Base-by-base conservation (phyloP, 768 basidiomycete species). In the Pleurotus tuoliensis region DNA sequence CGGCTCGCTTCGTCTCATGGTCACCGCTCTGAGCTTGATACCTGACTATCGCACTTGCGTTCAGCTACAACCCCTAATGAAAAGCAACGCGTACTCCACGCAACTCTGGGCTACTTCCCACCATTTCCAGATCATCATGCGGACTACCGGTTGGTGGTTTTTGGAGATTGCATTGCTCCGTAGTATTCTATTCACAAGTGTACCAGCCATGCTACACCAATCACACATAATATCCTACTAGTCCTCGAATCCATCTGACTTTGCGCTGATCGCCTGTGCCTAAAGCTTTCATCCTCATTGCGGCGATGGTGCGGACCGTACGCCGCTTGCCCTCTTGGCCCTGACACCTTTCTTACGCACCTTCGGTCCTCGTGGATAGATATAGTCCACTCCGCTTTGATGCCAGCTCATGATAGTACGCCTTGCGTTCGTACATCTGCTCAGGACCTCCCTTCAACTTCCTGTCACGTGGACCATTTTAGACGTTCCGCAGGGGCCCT, bases 281-380 rank as follows among this genome's bases (percentile, higher is more conserved):
- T 24, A 9, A 47, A 20, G 16, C 13, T 20, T 20, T 47, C 46
- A 3, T 47, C 46, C 46, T 25, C 24, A 7, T 24, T 50, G 48
- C 48, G 30, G 48, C 30, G n/a, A n/a, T 50, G 48, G 48, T 50
- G 15, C 48, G 48, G 48, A 30, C 48, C 48, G 48, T 50, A 50
- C 48, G 24, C 48, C 48, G 22, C 22, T 50, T 27, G 37, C 3
- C 48, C 9, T 50, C 25, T 34, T 50, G 48, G n/a, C 48, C 48
- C 48, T 50, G 48, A 50, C 38, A n/a, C 48, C 48, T 38, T 50
- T 15, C 30, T 34, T 27, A 7, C 18, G n/a, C 48, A 27, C 13
- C 13, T 50, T 50, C 48, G 15, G 24, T 34, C 48, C 48, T 50
- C 48, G 48, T 50, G 48, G 48, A 27, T 20, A 16, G 11, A n/a